Conservation (phyloP, 2,329 filamentous ascomycete species). For the Paecilomyces sp. region DNA sequence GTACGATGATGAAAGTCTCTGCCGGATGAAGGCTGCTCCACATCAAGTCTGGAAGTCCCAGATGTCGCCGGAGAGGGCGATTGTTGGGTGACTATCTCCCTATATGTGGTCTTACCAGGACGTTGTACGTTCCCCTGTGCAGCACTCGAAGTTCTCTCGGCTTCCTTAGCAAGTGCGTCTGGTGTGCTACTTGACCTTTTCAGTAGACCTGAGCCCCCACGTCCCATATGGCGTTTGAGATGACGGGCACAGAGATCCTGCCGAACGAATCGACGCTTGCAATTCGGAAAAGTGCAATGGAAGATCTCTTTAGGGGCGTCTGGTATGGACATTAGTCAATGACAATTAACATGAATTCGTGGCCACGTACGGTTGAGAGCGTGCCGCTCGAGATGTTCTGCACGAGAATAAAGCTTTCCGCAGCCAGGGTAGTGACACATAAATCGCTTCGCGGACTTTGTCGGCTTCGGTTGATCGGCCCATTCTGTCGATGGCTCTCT, state of each 20-base stretch:
- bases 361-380: conserved; percentile 74
- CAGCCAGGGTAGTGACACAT: conserved; percentile 81
- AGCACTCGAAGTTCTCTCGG: conserved; percentile 8
- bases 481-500: conserved; percentile 2
- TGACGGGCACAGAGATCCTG: conserved; percentile 86
- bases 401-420: conserved; percentile 91
- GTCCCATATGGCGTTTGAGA: conserved; percentile 68
- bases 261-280: conserved; percentile 82
- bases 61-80: background rate
- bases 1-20: background rate
- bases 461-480: conserved; percentile 33
- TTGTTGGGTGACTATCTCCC: background rate
- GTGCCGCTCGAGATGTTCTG: conserved; percentile 93
- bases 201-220: conserved; percentile 37
- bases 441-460: conserved; percentile 49
- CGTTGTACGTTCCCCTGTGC: background rate
- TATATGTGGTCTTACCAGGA: background rate
- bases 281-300: conserved; percentile 85
- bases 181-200: conserved; percentile 42
- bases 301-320: conserved; percentile 94
- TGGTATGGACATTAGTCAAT: conserved; percentile 25
- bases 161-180: conserved; percentile 18
- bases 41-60: background rate
- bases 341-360: background rate
- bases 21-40: background rate